Evolutionary conservation across 2,329 filamentous ascomycete genomes (phyloP).

Genomic region (Seiridium cupressi): DNA sequence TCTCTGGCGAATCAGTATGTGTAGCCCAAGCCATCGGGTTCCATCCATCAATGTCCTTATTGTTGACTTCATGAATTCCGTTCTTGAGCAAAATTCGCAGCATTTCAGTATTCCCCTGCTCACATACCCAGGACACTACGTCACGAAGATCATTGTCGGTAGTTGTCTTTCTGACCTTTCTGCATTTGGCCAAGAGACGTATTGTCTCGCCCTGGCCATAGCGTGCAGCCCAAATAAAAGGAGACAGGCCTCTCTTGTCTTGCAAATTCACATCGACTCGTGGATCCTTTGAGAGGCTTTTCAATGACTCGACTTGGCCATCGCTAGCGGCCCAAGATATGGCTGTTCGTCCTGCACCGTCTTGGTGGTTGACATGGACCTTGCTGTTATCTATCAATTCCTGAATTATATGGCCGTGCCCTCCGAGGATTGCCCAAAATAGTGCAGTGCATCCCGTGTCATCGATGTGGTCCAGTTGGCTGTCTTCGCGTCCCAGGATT

Average conservation of each 20-base stretch:
- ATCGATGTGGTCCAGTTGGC: background rate
- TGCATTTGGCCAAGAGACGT: background rate
- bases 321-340: conserved; percentile 7
- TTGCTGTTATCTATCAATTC: background rate
- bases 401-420: background rate
- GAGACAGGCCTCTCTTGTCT: background rate
- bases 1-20: background rate
- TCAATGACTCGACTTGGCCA: background rate
- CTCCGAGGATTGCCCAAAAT: background rate
- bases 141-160: background rate
- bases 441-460: background rate
- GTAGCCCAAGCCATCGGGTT: conserved; percentile 1
- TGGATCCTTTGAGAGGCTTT: background rate
- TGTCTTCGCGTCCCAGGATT: background rate
- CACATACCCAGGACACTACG: conserved; percentile 4
- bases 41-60: conserved; percentile 1
- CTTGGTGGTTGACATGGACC: conserved; percentile 5
- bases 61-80: background rate
- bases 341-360: conserved; percentile 2
- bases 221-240: background rate
- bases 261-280: background rate
- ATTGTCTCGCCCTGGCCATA: background rate
- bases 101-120: background rate
- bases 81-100: background rate
- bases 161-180: background rate